A percentile compares a stretch with the other conserved stretches of the same genome.
phyloP scores from a whole-genome alignment of 208 protist genomes.

The Strigomonas culicis region DNA sequence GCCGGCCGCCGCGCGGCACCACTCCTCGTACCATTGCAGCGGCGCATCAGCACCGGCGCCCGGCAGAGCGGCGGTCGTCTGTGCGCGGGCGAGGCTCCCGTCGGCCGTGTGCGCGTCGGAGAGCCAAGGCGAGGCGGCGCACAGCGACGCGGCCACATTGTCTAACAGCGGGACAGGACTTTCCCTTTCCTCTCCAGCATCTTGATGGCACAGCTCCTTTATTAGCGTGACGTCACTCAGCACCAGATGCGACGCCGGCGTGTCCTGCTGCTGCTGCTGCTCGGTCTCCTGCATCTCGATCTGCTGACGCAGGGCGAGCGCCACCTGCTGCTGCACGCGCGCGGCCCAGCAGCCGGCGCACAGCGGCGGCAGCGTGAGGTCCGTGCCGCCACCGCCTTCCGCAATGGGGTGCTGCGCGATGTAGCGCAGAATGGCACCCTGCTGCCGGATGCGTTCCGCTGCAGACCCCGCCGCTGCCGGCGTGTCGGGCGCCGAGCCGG shows the following conservation, averaged over 20 bases:
- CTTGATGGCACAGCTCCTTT: no score
- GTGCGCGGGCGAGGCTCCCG: not conserved
- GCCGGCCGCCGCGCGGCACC: no score
- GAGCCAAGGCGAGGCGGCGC: not conserved
- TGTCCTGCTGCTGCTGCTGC: no score
- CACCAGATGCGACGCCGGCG: no score
- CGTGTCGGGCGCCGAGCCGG: not conserved
- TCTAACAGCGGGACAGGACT: not conserved
- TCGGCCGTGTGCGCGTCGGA: not conserved
- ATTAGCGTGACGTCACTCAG: no score
- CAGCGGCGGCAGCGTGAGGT: not conserved
- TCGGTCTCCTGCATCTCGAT: not conserved
- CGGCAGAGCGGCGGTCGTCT: not conserved
- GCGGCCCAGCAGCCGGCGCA: not conserved
- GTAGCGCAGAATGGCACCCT: not conserved
- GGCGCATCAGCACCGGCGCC: not conserved
- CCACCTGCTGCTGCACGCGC: not conserved
- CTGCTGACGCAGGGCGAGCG: not conserved
- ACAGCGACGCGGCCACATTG: not conserved
- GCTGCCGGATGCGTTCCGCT: not conserved
- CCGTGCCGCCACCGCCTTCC: not conserved
- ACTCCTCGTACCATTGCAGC: not conserved
- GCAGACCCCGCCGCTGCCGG: not conserved
- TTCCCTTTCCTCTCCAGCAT: no score
- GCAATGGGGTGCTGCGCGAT: not conserved